Conservation (phyloP, 106 monocot genomes). For the Vanilla planifolia region DNA sequence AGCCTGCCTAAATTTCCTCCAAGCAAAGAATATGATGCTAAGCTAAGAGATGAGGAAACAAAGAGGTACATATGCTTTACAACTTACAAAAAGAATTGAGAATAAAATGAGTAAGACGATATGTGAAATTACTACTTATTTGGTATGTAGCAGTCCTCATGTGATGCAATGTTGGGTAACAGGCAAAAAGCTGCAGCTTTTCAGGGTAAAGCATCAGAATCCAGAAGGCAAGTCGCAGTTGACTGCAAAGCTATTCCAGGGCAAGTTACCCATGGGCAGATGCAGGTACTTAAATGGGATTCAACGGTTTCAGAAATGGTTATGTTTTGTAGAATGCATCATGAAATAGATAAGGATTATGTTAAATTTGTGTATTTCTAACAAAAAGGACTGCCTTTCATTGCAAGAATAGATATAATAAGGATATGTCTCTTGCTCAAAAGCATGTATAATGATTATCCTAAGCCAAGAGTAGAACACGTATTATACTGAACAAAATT, state of each 20-base stretch:
- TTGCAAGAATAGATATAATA: not conserved
- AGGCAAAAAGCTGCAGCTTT: slow-evolving; percentile 41
- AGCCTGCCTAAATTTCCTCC: slow-evolving; percentile 81
- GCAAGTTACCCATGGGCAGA: slow-evolving; percentile 13
- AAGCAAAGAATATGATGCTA: slow-evolving; percentile 78
- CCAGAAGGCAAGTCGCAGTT: slow-evolving; percentile 15
- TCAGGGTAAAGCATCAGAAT: slow-evolving; percentile 20
- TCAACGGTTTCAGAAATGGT: not conserved
- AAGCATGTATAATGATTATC: no score
- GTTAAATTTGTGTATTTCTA: no score
- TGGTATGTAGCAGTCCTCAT: not conserved
- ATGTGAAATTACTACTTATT: not conserved
- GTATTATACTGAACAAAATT: not conserved
- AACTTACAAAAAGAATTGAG: not conserved
- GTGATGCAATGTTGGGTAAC: not conserved
- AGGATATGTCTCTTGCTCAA: no score
- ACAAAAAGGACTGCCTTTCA: no score
- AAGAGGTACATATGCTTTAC: slow-evolving; percentile 40
- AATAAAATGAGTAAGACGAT: not conserved
- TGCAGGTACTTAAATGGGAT: slow-evolving; percentile 19
- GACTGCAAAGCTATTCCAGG: slow-evolving; percentile 13
- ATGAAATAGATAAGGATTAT: not conserved
- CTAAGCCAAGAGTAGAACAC: no score
- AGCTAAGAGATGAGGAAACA: slow-evolving; percentile 54
- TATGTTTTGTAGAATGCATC: not conserved